A percentile compares a stretch with the other conserved stretches of the same genome.
Conservation (phyloP, 768 basidiomycete genomes). For the Pleurotus eryngii region DNA sequence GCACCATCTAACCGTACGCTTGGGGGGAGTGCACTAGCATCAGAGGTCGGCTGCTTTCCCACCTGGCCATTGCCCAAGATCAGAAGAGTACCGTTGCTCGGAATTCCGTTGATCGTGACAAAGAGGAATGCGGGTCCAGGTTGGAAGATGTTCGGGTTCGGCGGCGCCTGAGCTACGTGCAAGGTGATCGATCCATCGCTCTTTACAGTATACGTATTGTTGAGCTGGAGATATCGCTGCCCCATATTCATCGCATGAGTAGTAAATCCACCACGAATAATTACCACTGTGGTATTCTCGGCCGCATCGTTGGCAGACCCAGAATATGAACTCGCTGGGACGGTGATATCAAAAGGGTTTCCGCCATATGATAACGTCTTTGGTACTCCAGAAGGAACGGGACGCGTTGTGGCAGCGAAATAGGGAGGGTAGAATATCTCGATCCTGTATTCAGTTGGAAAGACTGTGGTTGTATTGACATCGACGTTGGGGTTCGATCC, state of each 20-base stretch:
- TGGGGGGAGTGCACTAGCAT: conserved; percentile 44
- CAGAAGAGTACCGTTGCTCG: conserved; percentile 73
- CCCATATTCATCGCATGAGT: conserved; percentile 90
- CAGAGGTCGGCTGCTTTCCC: conserved; percentile 59
- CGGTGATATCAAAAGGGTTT: conserved; percentile 65
- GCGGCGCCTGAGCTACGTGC: conserved; percentile 79
- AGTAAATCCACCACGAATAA: conserved; percentile 83
- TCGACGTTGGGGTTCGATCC: conserved; percentile 95
- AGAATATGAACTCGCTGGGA: conserved; percentile 64
- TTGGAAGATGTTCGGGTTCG: conserved; percentile 81
- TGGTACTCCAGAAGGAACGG: conserved; percentile 68
- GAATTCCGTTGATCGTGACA: conserved; percentile 82
- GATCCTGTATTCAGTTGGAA: conserved; percentile 75
- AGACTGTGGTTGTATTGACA: conserved; percentile 57
- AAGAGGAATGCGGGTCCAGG: conserved; percentile 87
- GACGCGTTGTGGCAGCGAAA: conserved; percentile 68
- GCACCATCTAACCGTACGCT: conserved; percentile 44
- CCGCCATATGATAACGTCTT: conserved; percentile 84
- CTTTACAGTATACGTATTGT: conserved; percentile 82
- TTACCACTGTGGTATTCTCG: conserved; percentile 67
- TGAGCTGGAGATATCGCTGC: conserved; percentile 76
- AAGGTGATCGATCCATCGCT: conserved; percentile 72
- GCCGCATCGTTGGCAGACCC: conserved; percentile 69
- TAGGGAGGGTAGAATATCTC: conserved; percentile 94
- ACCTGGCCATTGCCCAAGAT: conserved; percentile 78